A percentile compares a stretch with the other conserved stretches of the same genome.
These are phyloP conservation scores for Canariomyces notabilis DNA, from an alignment of 2,329 filamentous ascomycete genomes.

Conservation along the genomic window DNA sequence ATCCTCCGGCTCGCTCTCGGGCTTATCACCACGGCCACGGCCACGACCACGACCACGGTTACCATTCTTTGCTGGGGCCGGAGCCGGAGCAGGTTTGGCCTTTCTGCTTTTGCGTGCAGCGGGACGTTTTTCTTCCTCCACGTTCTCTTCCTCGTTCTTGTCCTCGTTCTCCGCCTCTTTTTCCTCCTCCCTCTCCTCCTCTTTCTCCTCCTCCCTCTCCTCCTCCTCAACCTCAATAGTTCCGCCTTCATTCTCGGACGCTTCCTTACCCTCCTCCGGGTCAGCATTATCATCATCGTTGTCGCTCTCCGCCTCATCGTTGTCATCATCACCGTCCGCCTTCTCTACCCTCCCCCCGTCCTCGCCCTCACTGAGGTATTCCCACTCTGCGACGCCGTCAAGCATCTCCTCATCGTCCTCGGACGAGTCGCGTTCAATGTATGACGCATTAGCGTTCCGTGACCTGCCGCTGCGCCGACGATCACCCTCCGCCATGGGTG, in stretches of 20 bases:
- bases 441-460: constrained; percentile 42
- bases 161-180: not conserved
- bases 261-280: not conserved
- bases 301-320: too few species aligned
- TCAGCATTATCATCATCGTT: too few species aligned
- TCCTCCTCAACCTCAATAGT: constrained; percentile 2
- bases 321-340: constrained; percentile 21
- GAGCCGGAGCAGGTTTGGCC: not conserved
- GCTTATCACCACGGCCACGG: constrained; percentile 1
- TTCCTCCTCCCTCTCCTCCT: not conserved
- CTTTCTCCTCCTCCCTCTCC: not conserved
- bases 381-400: constrained; percentile 55
- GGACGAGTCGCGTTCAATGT: constrained; percentile 52
- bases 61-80: not conserved
- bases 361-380: constrained; percentile 33
- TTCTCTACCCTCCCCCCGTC: constrained; percentile 21
- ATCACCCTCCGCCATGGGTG: constrained; percentile 36
- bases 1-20: constrained; percentile 8
- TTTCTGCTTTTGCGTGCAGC: not conserved
- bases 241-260: constrained; percentile 3
- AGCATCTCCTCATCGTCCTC: constrained; percentile 60
- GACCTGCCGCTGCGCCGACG: constrained; percentile 54
- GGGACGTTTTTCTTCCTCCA: not conserved
- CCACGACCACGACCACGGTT: not conserved
- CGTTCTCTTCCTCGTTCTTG: not conserved